Conservation (phyloP, 2,329 filamentous ascomycete species). For the Lachnellula suecica region DNA sequence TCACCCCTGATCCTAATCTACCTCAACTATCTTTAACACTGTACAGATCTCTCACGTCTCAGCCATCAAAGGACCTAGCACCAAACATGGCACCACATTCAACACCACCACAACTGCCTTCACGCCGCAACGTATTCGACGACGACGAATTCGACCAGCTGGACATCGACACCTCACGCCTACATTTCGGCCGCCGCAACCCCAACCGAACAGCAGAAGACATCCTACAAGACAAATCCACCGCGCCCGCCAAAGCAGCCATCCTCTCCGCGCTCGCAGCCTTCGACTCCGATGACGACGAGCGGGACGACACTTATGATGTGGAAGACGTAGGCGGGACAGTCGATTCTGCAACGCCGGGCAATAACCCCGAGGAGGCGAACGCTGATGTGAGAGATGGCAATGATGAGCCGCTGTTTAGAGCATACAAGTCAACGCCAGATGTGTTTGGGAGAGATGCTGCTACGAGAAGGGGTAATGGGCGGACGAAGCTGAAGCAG, state of each 20-base stretch:
- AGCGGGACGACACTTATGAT: constrained; percentile 96
- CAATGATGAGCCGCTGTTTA: constrained; percentile 73
- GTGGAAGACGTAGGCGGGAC: constrained; percentile 87
- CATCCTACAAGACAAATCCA: constrained; percentile 63
- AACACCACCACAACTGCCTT: constrained; percentile 55
- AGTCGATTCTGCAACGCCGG: constrained; percentile 65
- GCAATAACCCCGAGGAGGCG: constrained; percentile 45
- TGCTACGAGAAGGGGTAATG: constrained; percentile 63
- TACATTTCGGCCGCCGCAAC: constrained; percentile 78
- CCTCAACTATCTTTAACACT: constrained; percentile 12
- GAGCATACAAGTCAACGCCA: constrained; percentile 64
- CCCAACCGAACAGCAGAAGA: constrained; percentile 67
- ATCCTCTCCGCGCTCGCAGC: constrained; percentile 85
- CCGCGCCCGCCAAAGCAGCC: constrained; percentile 74
- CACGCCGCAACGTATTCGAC: constrained; percentile 74
- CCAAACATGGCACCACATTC: constrained; percentile 55
- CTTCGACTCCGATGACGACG: constrained; percentile 93
- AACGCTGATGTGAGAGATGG: constrained; percentile 40
- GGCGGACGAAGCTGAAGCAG: constrained; percentile 63
- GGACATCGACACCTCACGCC: constrained; percentile 59
- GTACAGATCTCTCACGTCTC: constrained; percentile 23
- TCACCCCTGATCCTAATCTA: neutral
- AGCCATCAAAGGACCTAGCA: constrained; percentile 29
- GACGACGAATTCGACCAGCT: constrained; percentile 77
- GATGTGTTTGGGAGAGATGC: constrained; percentile 71